Base-by-base conservation (phyloP, 371 early-diverging fungal genomes). In the Rhizopus stolonifer region DNA sequence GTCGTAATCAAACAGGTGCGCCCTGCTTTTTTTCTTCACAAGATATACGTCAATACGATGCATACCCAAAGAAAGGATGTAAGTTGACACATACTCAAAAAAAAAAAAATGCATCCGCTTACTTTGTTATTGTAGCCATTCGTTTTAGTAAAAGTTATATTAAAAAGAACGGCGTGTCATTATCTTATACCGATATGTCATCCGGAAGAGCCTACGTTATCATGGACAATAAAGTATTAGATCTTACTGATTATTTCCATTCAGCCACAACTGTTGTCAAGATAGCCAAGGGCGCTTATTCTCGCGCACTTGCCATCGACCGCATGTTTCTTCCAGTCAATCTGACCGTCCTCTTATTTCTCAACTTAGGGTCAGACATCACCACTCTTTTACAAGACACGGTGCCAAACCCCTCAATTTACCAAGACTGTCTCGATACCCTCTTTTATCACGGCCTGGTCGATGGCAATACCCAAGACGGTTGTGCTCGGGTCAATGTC, bases 251-350 rank as follows among this genome's bases (percentile, higher is more conserved):
- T 32, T 78, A 78, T 34, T 54, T 78, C 14, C 58, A 60, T 13
- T 33, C 63, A 15, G 71, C 60, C 1, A 72, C 79, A 7, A 65
- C 70, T 22, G 39, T 78, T 4, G 60, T 74, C 5, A 54, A 50
- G 22, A 60, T 70, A 14, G 58, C 74, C 1, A 45, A 44, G 21
- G 70, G 58, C 11, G 31, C 61, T 4, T 52, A 67, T 44, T 70
- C 73, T 22, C 68, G 79, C 1, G 56, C 71, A 10, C 68, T 74
- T 54, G 72, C 67, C 10, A 38, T 67, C 1, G 75, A 78, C 14
- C 70, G 79, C 8, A 72, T 78, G 73, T 74, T 74, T 40, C 43
- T 78, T 19, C 75, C 75, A 1, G 55, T 74, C 5, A 70, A 74
- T 44, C 50, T 78, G 26, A 74, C 71, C 1, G 61, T 59, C 19